Base-by-base conservation (phyloP, 495 filamentous ascomycete genomes). In the Daldinia loculata region DNA sequence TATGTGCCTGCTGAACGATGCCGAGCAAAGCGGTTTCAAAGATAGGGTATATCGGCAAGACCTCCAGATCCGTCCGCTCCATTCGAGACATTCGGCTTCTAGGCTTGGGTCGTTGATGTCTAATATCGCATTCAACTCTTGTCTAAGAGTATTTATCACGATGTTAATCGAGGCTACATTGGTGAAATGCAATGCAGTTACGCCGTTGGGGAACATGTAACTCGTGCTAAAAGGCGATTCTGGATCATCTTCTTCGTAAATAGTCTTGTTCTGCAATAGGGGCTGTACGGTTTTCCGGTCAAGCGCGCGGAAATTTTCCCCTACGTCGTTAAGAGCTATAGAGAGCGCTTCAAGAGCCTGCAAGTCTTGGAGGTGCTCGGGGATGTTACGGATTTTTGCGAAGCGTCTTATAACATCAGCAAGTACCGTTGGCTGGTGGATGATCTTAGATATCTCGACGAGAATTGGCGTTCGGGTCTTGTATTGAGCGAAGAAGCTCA, bases 381-480 rank as follows among this genome's bases (percentile, higher is more conserved):
- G 51, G 3, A 52, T 15, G 0, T 52, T 39, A 6, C 53, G 36
- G 39, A 63, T 56, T 6, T 30, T 34, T 15, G 15, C 24, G 30
- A 66, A 51, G 7, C 51, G 50, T 34, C 32, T 66, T 8, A 60
- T 29, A 7, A 32, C 17, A 11, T 22, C 41, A 22, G 41, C 41
- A 11, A 45, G 41, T 1, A 45, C 11, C 41, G 41, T 45, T 1
- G 41, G 22, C n/a, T 45, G 45, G 22, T 56, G 9, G 17, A 66
- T 24, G 6, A 70, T 30, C n/a, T 70, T 65, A 3, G 61, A 56
- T 24, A 66, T 70, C 19, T 70, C 68, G 15, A 61, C 39, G 11
- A 61, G n/a, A 14, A 36, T 59, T 7, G 68, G 51, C 3, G 52
- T 43, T 29, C 51, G 34, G 29, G 26, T 41, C 43, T 57, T 41